Percentiles rank a stretch among this genome's conserved stretches.
Conservation (phyloP, 257 asterid species). For the Capsicum chinense region DNA sequence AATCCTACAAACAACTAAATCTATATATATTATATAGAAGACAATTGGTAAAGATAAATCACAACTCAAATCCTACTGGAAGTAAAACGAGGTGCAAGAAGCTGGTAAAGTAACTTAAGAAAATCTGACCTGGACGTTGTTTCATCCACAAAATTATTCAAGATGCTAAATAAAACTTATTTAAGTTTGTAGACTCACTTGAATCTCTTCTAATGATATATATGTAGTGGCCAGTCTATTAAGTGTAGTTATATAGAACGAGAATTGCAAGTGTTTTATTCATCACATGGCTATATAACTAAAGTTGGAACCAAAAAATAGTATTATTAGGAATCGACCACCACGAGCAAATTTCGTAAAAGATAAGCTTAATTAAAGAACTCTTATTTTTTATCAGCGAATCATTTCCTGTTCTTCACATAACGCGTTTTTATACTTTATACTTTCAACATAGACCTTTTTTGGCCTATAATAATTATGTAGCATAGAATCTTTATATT, state of each 20-base stretch:
- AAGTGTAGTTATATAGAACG: background rate
- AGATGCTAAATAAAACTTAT: constrained; percentile 8
- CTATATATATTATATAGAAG: background rate
- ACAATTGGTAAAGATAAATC: background rate
- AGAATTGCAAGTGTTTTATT: background rate
- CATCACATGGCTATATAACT: constrained; percentile 11
- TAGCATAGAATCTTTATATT: background rate
- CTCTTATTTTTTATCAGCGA: background rate
- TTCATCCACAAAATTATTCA: background rate
- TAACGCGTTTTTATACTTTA: background rate
- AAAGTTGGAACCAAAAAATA: background rate
- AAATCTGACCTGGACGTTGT: background rate
- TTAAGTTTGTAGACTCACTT: background rate
- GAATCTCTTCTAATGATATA: background rate
- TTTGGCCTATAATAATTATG: background rate
- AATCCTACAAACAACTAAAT: background rate
- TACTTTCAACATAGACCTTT: background rate
- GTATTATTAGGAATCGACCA: background rate
- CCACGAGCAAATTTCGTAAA: constrained; percentile 18
- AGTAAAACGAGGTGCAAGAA: background rate
- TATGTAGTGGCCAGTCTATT: background rate
- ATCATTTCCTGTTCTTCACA: background rate
- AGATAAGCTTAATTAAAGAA: background rate
- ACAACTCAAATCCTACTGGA: background rate
- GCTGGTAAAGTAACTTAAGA: background rate